A percentile compares a stretch with the other conserved stretches of the same genome.
Evolutionary conservation across 495 filamentous ascomycete genomes (phyloP).

Genomic region (Pseudoneurospora amorphoporcata): DNA sequence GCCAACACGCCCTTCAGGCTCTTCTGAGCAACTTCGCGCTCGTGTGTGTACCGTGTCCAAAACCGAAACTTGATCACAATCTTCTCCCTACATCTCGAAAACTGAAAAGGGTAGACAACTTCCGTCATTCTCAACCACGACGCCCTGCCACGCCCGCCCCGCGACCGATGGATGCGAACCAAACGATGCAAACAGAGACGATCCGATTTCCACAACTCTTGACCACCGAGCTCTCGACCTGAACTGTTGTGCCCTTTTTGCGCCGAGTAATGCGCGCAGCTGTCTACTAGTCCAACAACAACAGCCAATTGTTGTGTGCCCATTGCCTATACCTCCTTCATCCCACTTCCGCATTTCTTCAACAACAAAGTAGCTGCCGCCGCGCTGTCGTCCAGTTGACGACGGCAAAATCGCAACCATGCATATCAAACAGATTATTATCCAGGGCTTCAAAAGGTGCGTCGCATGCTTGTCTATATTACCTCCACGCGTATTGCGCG

Average conservation of each 20-base stretch:
- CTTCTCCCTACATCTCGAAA: not conserved
- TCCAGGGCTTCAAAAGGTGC: constrained; percentile 99
- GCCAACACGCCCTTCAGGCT: not conserved
- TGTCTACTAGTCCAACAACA: not conserved
- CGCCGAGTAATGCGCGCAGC: not conserved
- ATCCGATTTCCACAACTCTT: not conserved
- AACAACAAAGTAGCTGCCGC: constrained; percentile 1
- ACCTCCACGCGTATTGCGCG: not conserved
- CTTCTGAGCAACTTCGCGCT: not conserved
- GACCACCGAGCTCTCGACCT: not conserved
- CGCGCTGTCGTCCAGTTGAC: constrained; percentile 18
- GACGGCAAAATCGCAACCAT: constrained; percentile 45
- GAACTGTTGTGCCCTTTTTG: not conserved
- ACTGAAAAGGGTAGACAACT: not conserved
- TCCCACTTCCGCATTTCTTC: not conserved
- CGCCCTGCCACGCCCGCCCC: not conserved
- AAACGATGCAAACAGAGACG: not conserved
- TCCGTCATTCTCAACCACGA: not conserved
- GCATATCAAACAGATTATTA: constrained; percentile 99
- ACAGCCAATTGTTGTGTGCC: not conserved
- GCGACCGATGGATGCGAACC: not conserved
- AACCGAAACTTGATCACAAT: not conserved
- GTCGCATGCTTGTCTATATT: constrained; percentile 5
- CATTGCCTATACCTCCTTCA: not conserved
- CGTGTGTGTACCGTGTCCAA: not conserved